A percentile compares a stretch with the other conserved stretches of the same genome.
These are phyloP conservation scores for Epicoccum sorghinum DNA, from an alignment of 2,329 filamentous ascomycete genomes.

Conservation along the genomic window DNA sequence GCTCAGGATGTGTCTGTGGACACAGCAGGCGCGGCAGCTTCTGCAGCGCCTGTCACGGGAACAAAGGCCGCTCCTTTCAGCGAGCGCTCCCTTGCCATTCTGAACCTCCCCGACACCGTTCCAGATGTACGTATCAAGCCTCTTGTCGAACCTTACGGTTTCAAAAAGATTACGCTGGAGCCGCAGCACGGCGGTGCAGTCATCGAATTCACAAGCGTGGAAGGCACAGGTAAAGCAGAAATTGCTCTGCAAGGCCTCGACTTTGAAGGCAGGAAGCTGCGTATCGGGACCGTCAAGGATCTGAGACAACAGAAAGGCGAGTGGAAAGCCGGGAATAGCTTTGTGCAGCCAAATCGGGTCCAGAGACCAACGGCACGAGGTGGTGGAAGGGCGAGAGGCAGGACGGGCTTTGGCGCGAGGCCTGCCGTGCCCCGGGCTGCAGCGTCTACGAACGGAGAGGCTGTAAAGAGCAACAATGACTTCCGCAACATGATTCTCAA, in stretches of 20 bases:
- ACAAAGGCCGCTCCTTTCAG: slow-evolving; percentile 31
- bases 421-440: slow-evolving; percentile 30
- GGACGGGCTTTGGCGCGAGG: slow-evolving; percentile 36
- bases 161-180: slow-evolving; percentile 78
- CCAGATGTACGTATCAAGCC: slow-evolving; percentile 83
- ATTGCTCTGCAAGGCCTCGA: slow-evolving; percentile 50
- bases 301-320: slow-evolving; percentile 47
- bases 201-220: slow-evolving; percentile 76
- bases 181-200: slow-evolving; percentile 85
- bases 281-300: slow-evolving; percentile 59
- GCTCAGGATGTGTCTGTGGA: slow-evolving; percentile 30
- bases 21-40: background rate
- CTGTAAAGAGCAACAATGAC: slow-evolving; percentile 62
- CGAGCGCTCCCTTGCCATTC: slow-evolving; percentile 77
- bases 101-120: slow-evolving; percentile 89
- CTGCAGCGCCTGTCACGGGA: slow-evolving; percentile 6
- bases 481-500: slow-evolving; percentile 62
- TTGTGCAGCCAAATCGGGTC: slow-evolving; percentile 35
- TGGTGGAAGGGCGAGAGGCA: slow-evolving; percentile 37
- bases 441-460: slow-evolving; percentile 23
- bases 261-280: slow-evolving; percentile 48
- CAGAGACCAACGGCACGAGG: slow-evolving; percentile 36
- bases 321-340: slow-evolving; percentile 47
- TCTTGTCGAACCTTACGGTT: slow-evolving; percentile 73
- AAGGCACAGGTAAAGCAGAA: slow-evolving; percentile 74